These are phyloP conservation scores for Phytophthora rubi DNA, from an alignment of 352 stramenopile genomes.

Conservation along the genomic window DNA sequence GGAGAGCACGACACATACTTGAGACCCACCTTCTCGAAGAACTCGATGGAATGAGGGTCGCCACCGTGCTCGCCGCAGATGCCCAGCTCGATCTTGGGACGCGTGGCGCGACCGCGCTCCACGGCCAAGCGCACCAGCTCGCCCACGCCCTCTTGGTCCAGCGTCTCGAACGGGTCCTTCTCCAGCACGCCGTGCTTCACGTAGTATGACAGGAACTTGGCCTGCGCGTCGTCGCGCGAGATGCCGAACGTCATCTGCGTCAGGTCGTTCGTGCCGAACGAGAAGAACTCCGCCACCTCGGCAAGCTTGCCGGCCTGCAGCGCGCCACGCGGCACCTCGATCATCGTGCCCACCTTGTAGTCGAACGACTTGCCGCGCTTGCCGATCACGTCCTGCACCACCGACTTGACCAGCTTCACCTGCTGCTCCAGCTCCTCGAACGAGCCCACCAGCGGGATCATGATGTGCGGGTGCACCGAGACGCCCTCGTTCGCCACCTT, in stretches of 20 bases:
- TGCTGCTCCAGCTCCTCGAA: conserved; percentile 35
- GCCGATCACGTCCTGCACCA: conserved; percentile 32
- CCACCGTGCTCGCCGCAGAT: conserved; percentile 26
- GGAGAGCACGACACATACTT: conserved; percentile 32
- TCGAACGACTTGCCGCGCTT: conserved; percentile 30
- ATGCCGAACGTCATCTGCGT: conserved; percentile 38
- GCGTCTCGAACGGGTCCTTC: conserved; percentile 36
- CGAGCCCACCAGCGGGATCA: conserved; percentile 29
- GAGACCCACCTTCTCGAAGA: conserved; percentile 34
- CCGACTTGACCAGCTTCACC: conserved; percentile 34
- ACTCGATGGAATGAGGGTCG: conserved; percentile 35
- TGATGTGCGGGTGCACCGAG: conserved; percentile 33
- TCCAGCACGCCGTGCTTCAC: conserved; percentile 11
- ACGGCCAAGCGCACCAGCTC: conserved; percentile 30
- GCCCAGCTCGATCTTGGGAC: conserved; percentile 21
- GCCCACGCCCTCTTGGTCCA: conserved; percentile 36
- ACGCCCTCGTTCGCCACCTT: conserved; percentile 25
- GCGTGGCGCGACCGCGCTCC: conserved; percentile 24
- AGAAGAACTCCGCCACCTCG: conserved; percentile 37
- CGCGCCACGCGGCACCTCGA: conserved; percentile 31
- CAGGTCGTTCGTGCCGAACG: conserved; percentile 35
- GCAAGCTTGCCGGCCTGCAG: conserved; percentile 32
- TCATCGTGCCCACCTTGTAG: conserved; percentile 40
- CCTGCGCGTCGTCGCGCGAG: conserved; percentile 29
- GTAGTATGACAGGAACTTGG: conserved; percentile 38